Percentiles rank a stretch among this genome's conserved stretches.
Conservation (phyloP, 2,329 filamentous ascomycete genomes). For the Nemania bipapillata region DNA sequence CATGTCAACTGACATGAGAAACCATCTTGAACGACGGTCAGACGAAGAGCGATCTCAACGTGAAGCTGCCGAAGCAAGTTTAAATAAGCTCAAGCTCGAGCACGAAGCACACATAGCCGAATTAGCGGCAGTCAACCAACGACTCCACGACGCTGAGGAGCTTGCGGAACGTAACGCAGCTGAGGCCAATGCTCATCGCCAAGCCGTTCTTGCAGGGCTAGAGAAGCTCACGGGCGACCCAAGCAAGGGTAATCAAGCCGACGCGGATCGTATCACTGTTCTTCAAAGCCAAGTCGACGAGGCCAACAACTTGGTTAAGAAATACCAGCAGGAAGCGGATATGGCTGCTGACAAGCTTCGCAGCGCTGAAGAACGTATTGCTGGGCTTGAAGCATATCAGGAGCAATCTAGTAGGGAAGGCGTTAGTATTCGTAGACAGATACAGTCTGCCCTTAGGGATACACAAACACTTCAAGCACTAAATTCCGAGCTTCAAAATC, state of each 20-base stretch:
- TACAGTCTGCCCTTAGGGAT: slow-evolving; percentile 85
- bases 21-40: slow-evolving; percentile 80
- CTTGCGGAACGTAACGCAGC: slow-evolving; percentile 85
- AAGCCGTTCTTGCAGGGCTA: slow-evolving; percentile 83
- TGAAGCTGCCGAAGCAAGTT: slow-evolving; percentile 78
- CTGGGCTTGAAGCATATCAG: slow-evolving; percentile 94
- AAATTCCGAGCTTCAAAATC: slow-evolving; percentile 83
- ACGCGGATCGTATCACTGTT: slow-evolving; percentile 74
- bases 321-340: slow-evolving; percentile 90
- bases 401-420: slow-evolving; percentile 96
- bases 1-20: slow-evolving; percentile 80
- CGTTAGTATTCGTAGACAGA: slow-evolving; percentile 85
- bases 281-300: slow-evolving; percentile 82
- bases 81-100: slow-evolving; percentile 80
- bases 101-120: slow-evolving; percentile 84
- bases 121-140: slow-evolving; percentile 76
- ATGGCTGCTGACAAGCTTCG: slow-evolving; percentile 86
- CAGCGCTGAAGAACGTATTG: slow-evolving; percentile 94
- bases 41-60: slow-evolving; percentile 82
- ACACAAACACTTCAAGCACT: slow-evolving; percentile 82
- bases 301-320: slow-evolving; percentile 82
- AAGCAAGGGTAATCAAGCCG: slow-evolving; percentile 59
- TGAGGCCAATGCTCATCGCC: slow-evolving; percentile 86
- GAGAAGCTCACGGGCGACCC: slow-evolving; percentile 74
- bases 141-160: slow-evolving; percentile 86